phyloP scores from a whole-genome alignment of 2,329 filamentous ascomycete species.

The Cercospora sojina region DNA sequence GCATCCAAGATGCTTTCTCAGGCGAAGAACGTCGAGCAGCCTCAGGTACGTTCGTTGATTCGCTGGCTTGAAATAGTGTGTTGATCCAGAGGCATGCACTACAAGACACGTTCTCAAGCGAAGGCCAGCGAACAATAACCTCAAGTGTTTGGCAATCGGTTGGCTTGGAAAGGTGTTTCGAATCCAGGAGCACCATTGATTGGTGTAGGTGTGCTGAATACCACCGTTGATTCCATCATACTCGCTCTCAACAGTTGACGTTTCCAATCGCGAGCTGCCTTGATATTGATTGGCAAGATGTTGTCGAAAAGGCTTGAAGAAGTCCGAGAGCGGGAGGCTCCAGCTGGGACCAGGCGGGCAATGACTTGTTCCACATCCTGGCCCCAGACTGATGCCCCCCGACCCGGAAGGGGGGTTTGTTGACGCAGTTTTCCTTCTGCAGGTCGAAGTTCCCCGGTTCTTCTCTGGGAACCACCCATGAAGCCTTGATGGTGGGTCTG shows the following conservation, averaged over 20 bases:
- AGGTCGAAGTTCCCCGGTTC: not conserved
- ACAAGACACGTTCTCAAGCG: not conserved
- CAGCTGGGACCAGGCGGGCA: not conserved
- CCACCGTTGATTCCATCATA: not conserved
- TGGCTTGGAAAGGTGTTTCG: not conserved
- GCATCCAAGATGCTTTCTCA: too few species aligned
- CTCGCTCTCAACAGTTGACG: not conserved
- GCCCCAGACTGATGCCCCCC: not conserved
- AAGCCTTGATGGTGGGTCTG: not conserved
- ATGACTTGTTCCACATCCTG: not conserved
- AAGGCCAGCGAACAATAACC: not conserved
- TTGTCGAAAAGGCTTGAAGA: constrained; percentile 2
- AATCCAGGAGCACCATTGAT: not conserved
- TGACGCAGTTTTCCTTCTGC: not conserved
- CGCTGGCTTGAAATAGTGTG: too few species aligned
- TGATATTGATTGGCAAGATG: not conserved
- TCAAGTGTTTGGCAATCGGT: not conserved
- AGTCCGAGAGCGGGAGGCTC: not conserved
- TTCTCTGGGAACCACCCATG: not conserved
- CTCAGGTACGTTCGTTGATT: too few species aligned
- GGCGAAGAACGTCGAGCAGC: too few species aligned
- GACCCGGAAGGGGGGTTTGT: not conserved
- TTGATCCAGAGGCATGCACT: too few species aligned
- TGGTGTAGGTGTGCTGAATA: not conserved
- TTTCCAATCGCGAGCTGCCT: not conserved